Conservation (phyloP, 768 basidiomycete species). For the Kwoniella sp. region DNA sequence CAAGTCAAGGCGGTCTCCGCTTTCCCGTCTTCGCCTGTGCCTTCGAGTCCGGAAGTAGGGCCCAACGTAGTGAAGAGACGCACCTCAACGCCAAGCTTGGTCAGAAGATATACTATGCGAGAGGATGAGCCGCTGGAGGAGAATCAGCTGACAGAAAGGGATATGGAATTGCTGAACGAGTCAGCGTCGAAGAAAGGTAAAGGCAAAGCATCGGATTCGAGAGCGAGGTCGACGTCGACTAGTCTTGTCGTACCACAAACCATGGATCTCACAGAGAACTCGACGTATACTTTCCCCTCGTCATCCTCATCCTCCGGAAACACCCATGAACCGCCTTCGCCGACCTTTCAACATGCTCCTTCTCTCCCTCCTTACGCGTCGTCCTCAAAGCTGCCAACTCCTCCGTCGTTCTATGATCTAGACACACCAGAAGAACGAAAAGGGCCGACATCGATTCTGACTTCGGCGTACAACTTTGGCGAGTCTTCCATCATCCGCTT, state of each 20-base stretch:
- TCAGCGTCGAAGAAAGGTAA: constrained; percentile 10
- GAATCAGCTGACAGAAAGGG: background rate
- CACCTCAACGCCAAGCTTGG: constrained; percentile 37
- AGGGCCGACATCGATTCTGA: constrained; percentile 16
- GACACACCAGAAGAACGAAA: background rate
- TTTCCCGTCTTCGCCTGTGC: constrained; percentile 8
- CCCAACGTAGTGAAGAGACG: constrained; percentile 27
- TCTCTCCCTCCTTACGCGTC: background rate
- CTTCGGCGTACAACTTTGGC: constrained; percentile 36
- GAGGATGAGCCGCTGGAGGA: constrained; percentile 7
- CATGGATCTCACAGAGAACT: constrained; percentile 11
- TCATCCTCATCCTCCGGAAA: constrained; percentile 3
- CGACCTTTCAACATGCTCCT: background rate
- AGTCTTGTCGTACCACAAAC: constrained; percentile 37
- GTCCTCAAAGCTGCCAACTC: background rate
- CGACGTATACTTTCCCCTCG: constrained; percentile 19
- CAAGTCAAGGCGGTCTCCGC: constrained; percentile 9
- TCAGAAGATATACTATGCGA: constrained; percentile 12
- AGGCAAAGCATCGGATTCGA: constrained; percentile 24
- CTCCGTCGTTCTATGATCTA: background rate
- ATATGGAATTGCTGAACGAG: background rate
- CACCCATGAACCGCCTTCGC: background rate
- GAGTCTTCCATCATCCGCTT: constrained; percentile 33
- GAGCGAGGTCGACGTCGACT: constrained; percentile 48
- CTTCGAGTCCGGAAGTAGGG: constrained; percentile 1